Percentiles rank a stretch among this genome's conserved stretches.
These are phyloP conservation scores for Pichia sp. DNA, from an alignment of 1,139 yeast genomes.

Conservation along the genomic window DNA sequence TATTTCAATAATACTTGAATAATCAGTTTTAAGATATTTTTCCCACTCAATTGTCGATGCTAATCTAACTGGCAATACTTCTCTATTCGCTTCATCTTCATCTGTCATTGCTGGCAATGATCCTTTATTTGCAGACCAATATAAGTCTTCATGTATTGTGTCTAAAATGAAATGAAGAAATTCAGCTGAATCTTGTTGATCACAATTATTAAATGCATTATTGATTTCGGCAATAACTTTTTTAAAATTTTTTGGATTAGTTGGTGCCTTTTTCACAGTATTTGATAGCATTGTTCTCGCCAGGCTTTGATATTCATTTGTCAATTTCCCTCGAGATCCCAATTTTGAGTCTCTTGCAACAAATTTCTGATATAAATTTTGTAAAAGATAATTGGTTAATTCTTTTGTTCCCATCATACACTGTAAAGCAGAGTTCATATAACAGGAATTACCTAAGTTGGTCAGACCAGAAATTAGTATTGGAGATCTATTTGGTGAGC, in stretches of 20 bases:
- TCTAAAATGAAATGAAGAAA: constrained; percentile 61
- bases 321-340: constrained; percentile 80
- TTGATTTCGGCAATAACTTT: constrained; percentile 26
- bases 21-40: constrained; percentile 75
- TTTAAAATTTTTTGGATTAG: constrained; percentile 26
- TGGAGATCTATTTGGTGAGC: background rate
- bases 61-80: constrained; percentile 65
- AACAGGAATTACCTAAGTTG: constrained; percentile 69
- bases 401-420: constrained; percentile 49
- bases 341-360: constrained; percentile 70
- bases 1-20: constrained; percentile 76
- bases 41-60: constrained; percentile 97
- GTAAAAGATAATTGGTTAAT: constrained; percentile 37
- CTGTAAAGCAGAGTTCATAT: constrained; percentile 65
- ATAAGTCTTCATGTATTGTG: constrained; percentile 61
- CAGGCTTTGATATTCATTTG: constrained; percentile 64
- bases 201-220: constrained; percentile 29
- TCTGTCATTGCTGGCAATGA: constrained; percentile 56
- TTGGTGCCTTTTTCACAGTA: constrained; percentile 20
- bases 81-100: constrained; percentile 72
- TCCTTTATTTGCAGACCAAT: constrained; percentile 31
- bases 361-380: constrained; percentile 59
- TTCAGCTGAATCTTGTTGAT: constrained; percentile 79
- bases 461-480: constrained; percentile 54
- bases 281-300: constrained; percentile 54